Conservation (phyloP, 495 filamentous ascomycete genomes). For the Wilcoxina mikolae region DNA sequence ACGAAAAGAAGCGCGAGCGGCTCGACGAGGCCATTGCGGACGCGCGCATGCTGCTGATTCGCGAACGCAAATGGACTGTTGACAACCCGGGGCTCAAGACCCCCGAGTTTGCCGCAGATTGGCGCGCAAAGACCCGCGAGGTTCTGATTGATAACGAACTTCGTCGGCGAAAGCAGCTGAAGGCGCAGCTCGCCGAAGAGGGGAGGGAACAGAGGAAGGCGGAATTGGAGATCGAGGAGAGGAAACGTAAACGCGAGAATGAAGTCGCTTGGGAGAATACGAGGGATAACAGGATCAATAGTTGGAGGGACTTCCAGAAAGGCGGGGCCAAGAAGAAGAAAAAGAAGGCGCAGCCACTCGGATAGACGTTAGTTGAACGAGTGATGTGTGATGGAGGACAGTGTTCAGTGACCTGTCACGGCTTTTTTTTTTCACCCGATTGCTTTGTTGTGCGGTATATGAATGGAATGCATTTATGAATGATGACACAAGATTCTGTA, state of each 20-base stretch:
- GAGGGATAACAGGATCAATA: constrained; percentile 78
- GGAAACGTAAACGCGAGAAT: constrained; percentile 86
- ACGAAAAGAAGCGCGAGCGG: constrained; percentile 72
- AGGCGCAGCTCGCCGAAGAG: constrained; percentile 93
- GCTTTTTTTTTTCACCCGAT: too few species aligned
- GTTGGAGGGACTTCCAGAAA: constrained; percentile 88
- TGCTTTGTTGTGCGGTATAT: too few species aligned
- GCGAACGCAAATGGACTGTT: constrained; percentile 79
- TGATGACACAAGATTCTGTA: too few species aligned
- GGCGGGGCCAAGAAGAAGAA: constrained; percentile 64
- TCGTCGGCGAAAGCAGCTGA: constrained; percentile 65
- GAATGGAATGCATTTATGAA: too few species aligned
- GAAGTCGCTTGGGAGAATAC: constrained; percentile 89
- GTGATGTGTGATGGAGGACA: neutral
- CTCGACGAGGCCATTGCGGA: constrained; percentile 94
- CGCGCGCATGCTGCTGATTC: constrained; percentile 82
- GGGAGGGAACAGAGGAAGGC: constrained; percentile 74
- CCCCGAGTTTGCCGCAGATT: constrained; percentile 65
- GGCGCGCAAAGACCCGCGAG: constrained; percentile 79
- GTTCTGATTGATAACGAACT: constrained; percentile 91
- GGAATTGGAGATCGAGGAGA: constrained; percentile 71
- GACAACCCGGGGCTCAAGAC: constrained; percentile 74
- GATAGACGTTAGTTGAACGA: constrained; percentile 27
- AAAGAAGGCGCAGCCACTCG: constrained; percentile 81
- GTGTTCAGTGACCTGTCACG: too few species aligned